Percentiles rank a stretch among this genome's conserved stretches.
Conservation (phyloP, 1,139 yeast genomes). For the Ogataea hybrid region DNA sequence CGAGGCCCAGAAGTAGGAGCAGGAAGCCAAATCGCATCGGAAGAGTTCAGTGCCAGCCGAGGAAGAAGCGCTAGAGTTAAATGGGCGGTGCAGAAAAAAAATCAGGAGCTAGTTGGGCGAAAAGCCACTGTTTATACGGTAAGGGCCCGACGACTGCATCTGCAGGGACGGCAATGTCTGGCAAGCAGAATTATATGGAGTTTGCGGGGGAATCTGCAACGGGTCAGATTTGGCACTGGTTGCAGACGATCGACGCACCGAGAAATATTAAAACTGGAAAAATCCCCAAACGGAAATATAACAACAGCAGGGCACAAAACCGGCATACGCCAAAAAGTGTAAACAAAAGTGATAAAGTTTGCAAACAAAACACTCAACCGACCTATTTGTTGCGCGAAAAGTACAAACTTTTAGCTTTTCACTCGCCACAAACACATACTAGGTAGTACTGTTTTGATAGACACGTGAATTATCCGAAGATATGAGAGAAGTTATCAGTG, state of each 20-base stretch:
- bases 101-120: background rate
- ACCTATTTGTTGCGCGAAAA: slow-evolving; percentile 5
- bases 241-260: slow-evolving; percentile 5
- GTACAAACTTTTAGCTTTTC: slow-evolving; percentile 1
- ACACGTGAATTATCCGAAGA: slow-evolving; percentile 1
- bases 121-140: too few species aligned
- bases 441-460: slow-evolving; percentile 6
- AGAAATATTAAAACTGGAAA: background rate
- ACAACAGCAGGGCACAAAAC: slow-evolving; percentile 13
- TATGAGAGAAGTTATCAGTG: slow-evolving; percentile 38
- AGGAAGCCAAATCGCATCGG: background rate
- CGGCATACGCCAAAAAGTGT: slow-evolving; percentile 19
- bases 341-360: slow-evolving; percentile 16
- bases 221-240: background rate
- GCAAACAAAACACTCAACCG: slow-evolving; percentile 16
- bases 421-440: slow-evolving; percentile 1
- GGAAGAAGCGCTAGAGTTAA: background rate
- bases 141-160: too few species aligned
- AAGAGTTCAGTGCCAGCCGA: slow-evolving; percentile 1
- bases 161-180: too few species aligned
- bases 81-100: background rate
- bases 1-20: background rate
- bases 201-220: background rate
- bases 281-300: slow-evolving; percentile 10
- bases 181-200: too few species aligned